Percentiles rank a stretch among this genome's conserved stretches.
phyloP scores from a whole-genome alignment of 306 rosid genomes.

The Vigna mungo region DNA sequence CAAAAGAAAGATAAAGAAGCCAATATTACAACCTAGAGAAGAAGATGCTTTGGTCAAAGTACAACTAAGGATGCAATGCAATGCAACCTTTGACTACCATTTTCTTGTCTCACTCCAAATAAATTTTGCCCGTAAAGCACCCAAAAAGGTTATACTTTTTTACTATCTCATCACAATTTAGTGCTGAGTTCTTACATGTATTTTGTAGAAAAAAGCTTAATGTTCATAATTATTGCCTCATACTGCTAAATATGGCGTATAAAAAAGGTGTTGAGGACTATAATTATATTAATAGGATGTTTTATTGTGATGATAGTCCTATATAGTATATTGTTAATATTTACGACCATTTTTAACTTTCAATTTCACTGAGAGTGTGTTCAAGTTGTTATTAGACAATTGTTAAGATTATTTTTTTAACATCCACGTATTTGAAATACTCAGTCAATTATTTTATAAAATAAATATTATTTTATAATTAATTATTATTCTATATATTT shows the following conservation, averaged over 20 bases:
- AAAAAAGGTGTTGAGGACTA: too few relatives aligned
- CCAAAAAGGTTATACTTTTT: neutral
- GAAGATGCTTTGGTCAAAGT: conserved; percentile 58
- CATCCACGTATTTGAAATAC: too few relatives aligned
- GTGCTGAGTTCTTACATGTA: neutral
- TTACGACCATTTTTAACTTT: too few relatives aligned
- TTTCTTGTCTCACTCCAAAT: conserved; percentile 16
- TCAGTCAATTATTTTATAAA: too few relatives aligned
- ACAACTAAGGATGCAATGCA: conserved; percentile 60
- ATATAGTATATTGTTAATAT: too few relatives aligned
- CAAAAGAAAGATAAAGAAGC: conserved; percentile 53
- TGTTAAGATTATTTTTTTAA: too few relatives aligned
- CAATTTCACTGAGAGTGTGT: too few relatives aligned
- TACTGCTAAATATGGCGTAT: neutral
- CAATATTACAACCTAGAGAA: conserved; percentile 46
- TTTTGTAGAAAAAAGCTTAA: neutral
- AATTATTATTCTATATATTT: too few relatives aligned
- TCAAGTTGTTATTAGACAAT: too few relatives aligned
- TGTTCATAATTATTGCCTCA: neutral
- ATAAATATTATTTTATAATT: too few relatives aligned
- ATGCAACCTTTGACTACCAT: conserved; percentile 53
- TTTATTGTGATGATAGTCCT: too few relatives aligned
- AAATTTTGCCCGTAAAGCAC: neutral
- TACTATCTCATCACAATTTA: neutral
- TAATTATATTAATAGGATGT: too few relatives aligned